Conservation (phyloP, 345 rosid species). For the Citrus australasica region DNA sequence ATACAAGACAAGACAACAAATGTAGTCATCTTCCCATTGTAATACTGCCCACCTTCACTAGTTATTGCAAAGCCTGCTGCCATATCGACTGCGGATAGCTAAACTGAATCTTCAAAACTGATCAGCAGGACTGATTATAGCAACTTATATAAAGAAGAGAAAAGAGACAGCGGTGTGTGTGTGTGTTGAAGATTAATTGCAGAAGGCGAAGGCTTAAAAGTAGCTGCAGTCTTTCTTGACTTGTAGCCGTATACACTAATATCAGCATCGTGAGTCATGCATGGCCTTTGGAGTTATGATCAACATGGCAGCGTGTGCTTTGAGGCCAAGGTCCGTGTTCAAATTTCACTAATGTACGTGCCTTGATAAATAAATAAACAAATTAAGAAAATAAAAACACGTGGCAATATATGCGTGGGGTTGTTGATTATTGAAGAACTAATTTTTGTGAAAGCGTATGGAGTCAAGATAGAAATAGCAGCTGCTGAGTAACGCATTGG, state of each 20-base stretch:
- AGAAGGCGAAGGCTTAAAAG: neutral
- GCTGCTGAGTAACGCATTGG: too few species aligned
- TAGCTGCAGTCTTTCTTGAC: neutral
- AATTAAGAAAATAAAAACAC: too few species aligned
- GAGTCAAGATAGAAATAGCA: too few species aligned
- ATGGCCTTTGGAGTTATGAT: neutral
- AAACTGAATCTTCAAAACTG: neutral
- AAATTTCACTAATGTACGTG: too few species aligned
- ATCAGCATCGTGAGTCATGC: neutral
- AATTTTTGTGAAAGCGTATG: too few species aligned
- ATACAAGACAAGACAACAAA: constrained; percentile 69
- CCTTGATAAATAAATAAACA: too few species aligned
- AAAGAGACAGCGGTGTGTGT: neutral
- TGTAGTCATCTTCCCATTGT: constrained; percentile 50
- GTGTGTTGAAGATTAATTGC: neutral
- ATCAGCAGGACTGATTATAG: neutral
- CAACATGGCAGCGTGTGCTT: neutral
- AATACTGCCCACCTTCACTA: constrained; percentile 23
- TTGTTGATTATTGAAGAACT: too few species aligned
- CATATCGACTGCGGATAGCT: constrained; percentile 30
- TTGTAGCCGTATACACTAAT: neutral
- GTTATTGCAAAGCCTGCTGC: constrained; percentile 33
- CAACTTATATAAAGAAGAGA: neutral
- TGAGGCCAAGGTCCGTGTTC: too few species aligned
- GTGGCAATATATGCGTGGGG: too few species aligned